Conservation (phyloP, 2,329 filamentous ascomycete species). For the Escovopsis sp. region DNA sequence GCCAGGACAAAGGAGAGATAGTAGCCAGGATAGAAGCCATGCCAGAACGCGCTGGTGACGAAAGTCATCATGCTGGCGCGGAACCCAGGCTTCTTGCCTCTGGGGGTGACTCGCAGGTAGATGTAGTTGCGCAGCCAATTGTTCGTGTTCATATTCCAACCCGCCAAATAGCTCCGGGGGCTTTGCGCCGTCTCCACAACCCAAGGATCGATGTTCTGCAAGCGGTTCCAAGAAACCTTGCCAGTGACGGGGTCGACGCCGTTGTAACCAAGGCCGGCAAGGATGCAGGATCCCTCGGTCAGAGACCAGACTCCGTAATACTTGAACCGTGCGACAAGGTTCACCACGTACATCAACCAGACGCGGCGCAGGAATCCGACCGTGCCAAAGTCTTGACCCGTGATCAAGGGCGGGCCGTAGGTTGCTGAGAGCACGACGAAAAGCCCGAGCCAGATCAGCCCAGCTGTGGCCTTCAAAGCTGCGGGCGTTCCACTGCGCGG, state of each 20-base stretch:
- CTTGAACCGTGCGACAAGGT: slow-evolving; percentile 69
- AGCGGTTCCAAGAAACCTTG: slow-evolving; percentile 72
- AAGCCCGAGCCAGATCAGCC: slow-evolving; percentile 63
- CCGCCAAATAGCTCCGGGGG: slow-evolving; percentile 75
- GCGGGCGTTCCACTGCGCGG: slow-evolving; percentile 83
- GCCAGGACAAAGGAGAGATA: slow-evolving; percentile 83
- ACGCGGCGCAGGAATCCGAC: slow-evolving; percentile 59
- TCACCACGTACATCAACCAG: slow-evolving; percentile 71
- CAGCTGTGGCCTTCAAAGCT: slow-evolving; percentile 55
- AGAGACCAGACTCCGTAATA: slow-evolving; percentile 95
- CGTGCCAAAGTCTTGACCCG: slow-evolving; percentile 50
- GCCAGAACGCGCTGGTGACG: slow-evolving; percentile 89
- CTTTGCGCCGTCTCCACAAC: slow-evolving; percentile 85
- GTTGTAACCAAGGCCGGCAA: slow-evolving; percentile 87
- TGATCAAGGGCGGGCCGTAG: slow-evolving; percentile 50
- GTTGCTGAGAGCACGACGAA: slow-evolving; percentile 59
- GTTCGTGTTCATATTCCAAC: slow-evolving; percentile 99
- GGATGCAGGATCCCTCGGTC: slow-evolving; percentile 86
- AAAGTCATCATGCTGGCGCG: slow-evolving; percentile 89
- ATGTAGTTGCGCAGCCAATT: slow-evolving; percentile 93
- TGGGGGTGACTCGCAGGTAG: slow-evolving; percentile 86
- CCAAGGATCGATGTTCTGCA: slow-evolving; percentile 80
- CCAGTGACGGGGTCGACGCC: slow-evolving; percentile 75
- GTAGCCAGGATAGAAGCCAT: slow-evolving; percentile 95
- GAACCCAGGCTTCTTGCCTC: slow-evolving; percentile 93